Base-by-base conservation (phyloP, 371 early-diverging fungal species). In the Mucor lusitanicus region DNA sequence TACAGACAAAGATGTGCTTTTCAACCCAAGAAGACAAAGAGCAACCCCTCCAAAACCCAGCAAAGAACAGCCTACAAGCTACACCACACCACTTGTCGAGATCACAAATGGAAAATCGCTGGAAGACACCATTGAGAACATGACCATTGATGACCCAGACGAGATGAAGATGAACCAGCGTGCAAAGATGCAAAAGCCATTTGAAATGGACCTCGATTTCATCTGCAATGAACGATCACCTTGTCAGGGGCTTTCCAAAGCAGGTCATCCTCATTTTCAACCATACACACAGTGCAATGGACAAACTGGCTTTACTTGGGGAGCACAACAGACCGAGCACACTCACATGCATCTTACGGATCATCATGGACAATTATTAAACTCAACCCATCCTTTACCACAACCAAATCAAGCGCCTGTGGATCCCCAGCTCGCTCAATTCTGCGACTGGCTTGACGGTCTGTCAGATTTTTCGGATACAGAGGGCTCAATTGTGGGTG, bases 351-450 rank as follows among this genome's bases (percentile, higher is more conserved):
- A 9, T 35, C 2, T 3, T 9, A 6, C 9, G 6, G 6, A 6
- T 35, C 6, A 35, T 9, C 11, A 6, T 35, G 35, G 6, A 35
- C 35, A 6, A 2, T 35, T 9, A 9, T 9, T 9, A 6, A 5
- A 1, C 1, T 35, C 35, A 35, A 1, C 35, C 9, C 35, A 35
- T 35, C 35, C 35, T 35, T 6, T 9, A 35, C 35, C 35, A 35
- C 1, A 5, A 5, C 25, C 28, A 44, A 17, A 53, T n/a, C 19
- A 3, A 4, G 4, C 5, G 42, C 30, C 30, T 30, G 30, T 30
- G 9, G 46, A 19, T 2, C 9, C n/a, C 82, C 80, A 68, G 80
- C 81, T 23, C 79, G 19, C 21, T 25, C n/a, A 30, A 39, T 39
- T 65, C 30, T 37, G 39, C 6, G 32, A 61, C 4, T 67, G 58